These are phyloP conservation scores for Suillus americanus DNA, from an alignment of 768 basidiomycete species.

Conservation along the genomic window DNA sequence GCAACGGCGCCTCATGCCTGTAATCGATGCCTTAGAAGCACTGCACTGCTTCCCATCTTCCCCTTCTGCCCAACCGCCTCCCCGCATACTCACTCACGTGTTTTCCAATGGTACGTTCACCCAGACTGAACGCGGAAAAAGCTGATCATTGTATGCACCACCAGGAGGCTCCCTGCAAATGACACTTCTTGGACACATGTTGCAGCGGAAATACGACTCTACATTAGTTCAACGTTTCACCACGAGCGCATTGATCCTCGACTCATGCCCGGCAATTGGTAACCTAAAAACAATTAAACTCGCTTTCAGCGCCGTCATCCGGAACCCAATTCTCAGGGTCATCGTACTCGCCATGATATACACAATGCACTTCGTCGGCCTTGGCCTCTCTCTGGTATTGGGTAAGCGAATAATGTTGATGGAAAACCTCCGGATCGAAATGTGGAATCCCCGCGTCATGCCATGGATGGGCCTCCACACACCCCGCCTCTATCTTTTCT, in stretches of 20 bases:
- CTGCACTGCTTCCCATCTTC: conserved; percentile 21
- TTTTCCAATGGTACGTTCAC: conserved; percentile 29
- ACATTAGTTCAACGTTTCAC: conserved; percentile 3
- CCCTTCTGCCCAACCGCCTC: background rate
- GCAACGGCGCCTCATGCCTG: conserved; percentile 20
- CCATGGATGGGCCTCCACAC: conserved; percentile 32
- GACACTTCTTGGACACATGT: conserved; percentile 15
- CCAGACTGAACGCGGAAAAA: background rate
- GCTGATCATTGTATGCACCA: background rate
- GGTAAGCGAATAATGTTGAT: conserved; percentile 15
- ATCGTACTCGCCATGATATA: conserved; percentile 16
- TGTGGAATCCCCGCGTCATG: conserved; percentile 25
- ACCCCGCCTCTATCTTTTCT: conserved; percentile 38
- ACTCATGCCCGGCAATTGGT: conserved; percentile 20
- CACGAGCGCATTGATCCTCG: conserved; percentile 20
- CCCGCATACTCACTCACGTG: conserved; percentile 26
- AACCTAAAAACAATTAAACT: conserved; percentile 16
- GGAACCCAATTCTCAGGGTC: conserved; percentile 19
- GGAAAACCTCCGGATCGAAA: conserved; percentile 9
- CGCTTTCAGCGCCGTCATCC: conserved; percentile 22
- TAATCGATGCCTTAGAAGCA: conserved; percentile 22
- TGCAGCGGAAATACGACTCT: conserved; percentile 19
- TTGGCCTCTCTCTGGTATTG: conserved; percentile 14
- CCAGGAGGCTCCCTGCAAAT: conserved; percentile 26
- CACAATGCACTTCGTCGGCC: conserved; percentile 12